phyloP scores from a whole-genome alignment of 1,284 basidiomycete genomes.

The Hemileia vastatrix region DNA sequence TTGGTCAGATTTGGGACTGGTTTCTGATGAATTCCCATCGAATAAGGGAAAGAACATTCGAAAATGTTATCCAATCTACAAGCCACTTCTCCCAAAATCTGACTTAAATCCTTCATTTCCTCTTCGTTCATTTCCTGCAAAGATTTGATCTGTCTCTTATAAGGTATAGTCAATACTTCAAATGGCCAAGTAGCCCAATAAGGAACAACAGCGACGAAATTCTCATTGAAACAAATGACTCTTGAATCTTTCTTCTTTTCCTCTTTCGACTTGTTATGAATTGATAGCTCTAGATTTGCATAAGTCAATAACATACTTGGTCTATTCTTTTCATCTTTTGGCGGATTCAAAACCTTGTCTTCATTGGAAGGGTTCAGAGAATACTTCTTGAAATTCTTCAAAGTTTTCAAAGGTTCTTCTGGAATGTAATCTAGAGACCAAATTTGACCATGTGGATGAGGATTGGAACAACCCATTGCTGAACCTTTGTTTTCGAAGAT shows the following conservation, averaged over 20 bases:
- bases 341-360: conserved; percentile 48
- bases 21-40: conserved; percentile 86
- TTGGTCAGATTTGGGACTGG: no score
- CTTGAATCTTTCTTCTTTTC: conserved; percentile 50
- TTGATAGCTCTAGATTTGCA: conserved; percentile 61
- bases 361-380: conserved; percentile 27
- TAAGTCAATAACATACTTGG: conserved; percentile 79
- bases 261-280: no score
- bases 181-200: conserved; percentile 98
- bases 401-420: conserved; percentile 35
- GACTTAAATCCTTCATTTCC: conserved; percentile 59
- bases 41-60: conserved; percentile 76
- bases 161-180: conserved; percentile 70
- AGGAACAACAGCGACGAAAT: conserved; percentile 80
- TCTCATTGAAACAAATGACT: conserved; percentile 60
- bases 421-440: conserved; percentile 58
- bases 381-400: conserved; percentile 52
- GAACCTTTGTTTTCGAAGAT: conserved; percentile 74
- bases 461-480: conserved; percentile 94
- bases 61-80: conserved; percentile 70
- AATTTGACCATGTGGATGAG: conserved; percentile 87
- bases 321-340: conserved; percentile 53
- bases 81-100: conserved; percentile 58
- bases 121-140: conserved; percentile 54
- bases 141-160: conserved; percentile 64